These are phyloP conservation scores for Stentor roeselii DNA, from an alignment of 73 alveolate genomes.

Conservation along the genomic window DNA sequence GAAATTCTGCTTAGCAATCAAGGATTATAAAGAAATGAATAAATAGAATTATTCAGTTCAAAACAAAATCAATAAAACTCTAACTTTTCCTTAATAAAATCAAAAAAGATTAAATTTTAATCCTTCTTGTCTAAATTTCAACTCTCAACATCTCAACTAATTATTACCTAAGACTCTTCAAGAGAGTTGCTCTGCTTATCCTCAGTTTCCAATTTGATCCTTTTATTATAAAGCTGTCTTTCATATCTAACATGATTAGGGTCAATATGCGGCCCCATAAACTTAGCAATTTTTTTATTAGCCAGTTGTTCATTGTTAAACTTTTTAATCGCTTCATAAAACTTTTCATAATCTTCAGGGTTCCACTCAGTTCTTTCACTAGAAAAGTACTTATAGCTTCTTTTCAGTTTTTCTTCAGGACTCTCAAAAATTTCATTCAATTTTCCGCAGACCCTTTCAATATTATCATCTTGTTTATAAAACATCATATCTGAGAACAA, in stretches of 20 bases:
- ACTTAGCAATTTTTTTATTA: slow-evolving; percentile 52
- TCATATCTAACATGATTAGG: slow-evolving; percentile 25
- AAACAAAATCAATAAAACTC: too few relatives aligned
- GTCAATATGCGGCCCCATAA: slow-evolving; percentile 57
- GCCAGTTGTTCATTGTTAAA: slow-evolving; percentile 36
- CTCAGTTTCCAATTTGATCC: background rate
- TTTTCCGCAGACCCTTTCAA: background rate
- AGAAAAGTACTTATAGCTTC: slow-evolving; percentile 26
- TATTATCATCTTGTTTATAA: background rate
- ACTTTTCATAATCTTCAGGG: slow-evolving; percentile 43
- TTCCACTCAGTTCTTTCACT: slow-evolving; percentile 35
- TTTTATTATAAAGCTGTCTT: slow-evolving; percentile 17
- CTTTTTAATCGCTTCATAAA: slow-evolving; percentile 39
- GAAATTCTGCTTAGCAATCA: too few relatives aligned
- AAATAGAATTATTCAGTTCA: too few relatives aligned
- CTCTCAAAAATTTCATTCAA: background rate
- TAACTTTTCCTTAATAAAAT: too few relatives aligned
- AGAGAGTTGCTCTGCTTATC: background rate
- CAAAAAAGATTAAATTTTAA: too few relatives aligned
- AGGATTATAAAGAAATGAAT: too few relatives aligned
- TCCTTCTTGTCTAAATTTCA: too few relatives aligned
- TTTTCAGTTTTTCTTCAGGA: slow-evolving; percentile 18
- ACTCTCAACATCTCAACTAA: too few relatives aligned
- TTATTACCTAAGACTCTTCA: too few relatives aligned
- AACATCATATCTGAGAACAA: background rate